Evolutionary conservation across 495 filamentous ascomycete genomes (phyloP), one percentile per base, ranked within the genome.

Genomic region (Lophium mytilinum): DNA sequence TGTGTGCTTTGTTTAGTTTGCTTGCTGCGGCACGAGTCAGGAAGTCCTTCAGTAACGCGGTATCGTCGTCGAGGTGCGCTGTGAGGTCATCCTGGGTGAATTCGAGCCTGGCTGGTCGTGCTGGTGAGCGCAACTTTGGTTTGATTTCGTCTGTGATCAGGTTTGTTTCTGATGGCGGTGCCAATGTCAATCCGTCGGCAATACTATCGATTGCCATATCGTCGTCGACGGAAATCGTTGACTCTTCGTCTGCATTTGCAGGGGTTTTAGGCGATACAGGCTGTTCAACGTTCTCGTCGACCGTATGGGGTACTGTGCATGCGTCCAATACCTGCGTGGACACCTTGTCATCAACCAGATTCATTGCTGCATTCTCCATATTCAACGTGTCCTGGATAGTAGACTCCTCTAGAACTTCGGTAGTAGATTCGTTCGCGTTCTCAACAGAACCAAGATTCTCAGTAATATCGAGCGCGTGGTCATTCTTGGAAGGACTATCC

Each of bases 41-140:
- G 62, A 85, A 86, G 49, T 79, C 77, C 58, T 80, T 82, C 21
- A 86, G 73, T 18, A 84, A 61, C 47, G 71, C 80, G 1, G 80
- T 79, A 69, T 85, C 81, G 50, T 82, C 79, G 57, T 77, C 73
- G 50, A 73, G 52, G 47, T 56, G 19, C 17, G 66, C 52, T 39
- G 64, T 58, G 46, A 51, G 37, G 30, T 56, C 47, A 34, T 56
- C 58, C 37, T 55, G 17, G 34, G 48, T 18, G n/a, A 39, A 12
- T 37, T 61, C 54, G 10, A 43, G 14, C 6, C 24, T 30, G 14
- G 50, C 14, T 24, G 50, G n/a, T 7, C 52, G 50, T 40, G 56
- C 48, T 14, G 50, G 37, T 30, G 56, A 60, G 6, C 43, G 61
- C 8, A 57, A 30, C 41, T 52, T 56, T 9, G 35, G 53, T 30